Conservation (phyloP, 169 alveolate genomes). For the Cryptosporidium sp. region DNA sequence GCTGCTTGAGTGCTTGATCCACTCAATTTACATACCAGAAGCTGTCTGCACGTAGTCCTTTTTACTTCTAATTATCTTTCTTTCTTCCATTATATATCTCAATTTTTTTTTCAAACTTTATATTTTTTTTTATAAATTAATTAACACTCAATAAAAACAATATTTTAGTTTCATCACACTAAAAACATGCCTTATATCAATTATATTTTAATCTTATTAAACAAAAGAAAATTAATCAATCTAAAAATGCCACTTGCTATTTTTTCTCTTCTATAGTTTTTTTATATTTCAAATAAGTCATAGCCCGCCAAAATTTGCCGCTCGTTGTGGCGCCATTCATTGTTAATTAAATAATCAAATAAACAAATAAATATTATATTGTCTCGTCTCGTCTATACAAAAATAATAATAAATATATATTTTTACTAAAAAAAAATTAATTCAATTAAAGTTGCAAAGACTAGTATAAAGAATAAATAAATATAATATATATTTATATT, state of each 20-base stretch:
- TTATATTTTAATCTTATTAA: neutral
- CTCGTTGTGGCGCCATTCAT: neutral
- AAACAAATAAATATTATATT: conserved; percentile 16
- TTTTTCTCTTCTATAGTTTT: neutral
- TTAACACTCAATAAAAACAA: neutral
- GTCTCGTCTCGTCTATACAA: conserved; percentile 73
- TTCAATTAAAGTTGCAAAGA: neutral
- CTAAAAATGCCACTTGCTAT: neutral
- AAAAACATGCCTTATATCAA: neutral
- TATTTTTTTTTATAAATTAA: neutral
- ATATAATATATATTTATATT: neutral
- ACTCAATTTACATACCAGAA: conserved; percentile 45
- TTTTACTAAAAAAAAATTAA: neutral
- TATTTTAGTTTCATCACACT: neutral
- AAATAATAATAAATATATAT: neutral
- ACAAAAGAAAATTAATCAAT: neutral
- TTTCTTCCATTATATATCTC: conserved; percentile 25
- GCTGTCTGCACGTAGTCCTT: conserved; percentile 74
- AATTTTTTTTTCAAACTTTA: neutral
- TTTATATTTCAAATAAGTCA: neutral
- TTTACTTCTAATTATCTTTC: conserved; percentile 14
- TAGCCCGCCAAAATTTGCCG: neutral
- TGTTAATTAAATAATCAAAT: neutral
- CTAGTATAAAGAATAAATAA: neutral
- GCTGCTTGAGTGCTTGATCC: neutral